Percentiles rank a stretch among this genome's conserved stretches.
Conservation (phyloP, 805 yeast species). For the Metschnikowia drakensbergensis region DNA sequence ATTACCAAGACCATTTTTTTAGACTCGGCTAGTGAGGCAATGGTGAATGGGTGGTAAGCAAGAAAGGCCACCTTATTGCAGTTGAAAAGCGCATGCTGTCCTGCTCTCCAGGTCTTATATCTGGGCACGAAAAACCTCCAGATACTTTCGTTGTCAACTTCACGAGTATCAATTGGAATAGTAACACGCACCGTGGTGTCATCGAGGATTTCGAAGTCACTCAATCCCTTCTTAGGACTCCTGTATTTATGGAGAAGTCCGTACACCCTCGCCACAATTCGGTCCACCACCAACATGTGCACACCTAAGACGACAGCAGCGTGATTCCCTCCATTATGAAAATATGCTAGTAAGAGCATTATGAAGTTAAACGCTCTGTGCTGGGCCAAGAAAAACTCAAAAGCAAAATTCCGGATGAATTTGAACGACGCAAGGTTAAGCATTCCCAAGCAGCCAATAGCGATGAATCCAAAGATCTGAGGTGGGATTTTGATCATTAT, state of each 20-base stretch:
- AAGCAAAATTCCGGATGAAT: conserved; percentile 36
- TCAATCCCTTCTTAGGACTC: conserved; percentile 37
- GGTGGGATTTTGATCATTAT: conserved; percentile 46
- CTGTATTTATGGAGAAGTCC: conserved; percentile 29
- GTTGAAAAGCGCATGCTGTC: conserved; percentile 44
- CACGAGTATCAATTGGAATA: conserved; percentile 29
- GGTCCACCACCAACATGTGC: conserved; percentile 41
- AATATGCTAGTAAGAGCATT: conserved; percentile 40
- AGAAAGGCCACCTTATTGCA: conserved; percentile 35
- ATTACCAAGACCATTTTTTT: conserved; percentile 41
- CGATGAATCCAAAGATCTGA: conserved; percentile 47
- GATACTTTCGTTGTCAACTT: conserved; percentile 22
- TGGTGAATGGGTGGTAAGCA: conserved; percentile 49
- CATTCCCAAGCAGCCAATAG: conserved; percentile 35
- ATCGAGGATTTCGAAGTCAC: conserved; percentile 39
- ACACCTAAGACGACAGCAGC: conserved; percentile 38
- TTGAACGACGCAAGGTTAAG: conserved; percentile 35
- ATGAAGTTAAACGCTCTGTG: conserved; percentile 40
- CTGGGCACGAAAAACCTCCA: conserved; percentile 30
- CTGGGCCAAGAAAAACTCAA: conserved; percentile 42
- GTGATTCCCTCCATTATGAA: conserved; percentile 37
- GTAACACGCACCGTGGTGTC: conserved; percentile 37
- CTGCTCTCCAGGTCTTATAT: conserved; percentile 44
- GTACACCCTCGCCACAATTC: conserved; percentile 29
- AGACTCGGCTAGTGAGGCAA: conserved; percentile 35